Percentiles rank a stretch among this genome's conserved stretches.
phyloP scores from a whole-genome alignment of 2,329 filamentous ascomycete genomes.

The Colletotrichum sp. region DNA sequence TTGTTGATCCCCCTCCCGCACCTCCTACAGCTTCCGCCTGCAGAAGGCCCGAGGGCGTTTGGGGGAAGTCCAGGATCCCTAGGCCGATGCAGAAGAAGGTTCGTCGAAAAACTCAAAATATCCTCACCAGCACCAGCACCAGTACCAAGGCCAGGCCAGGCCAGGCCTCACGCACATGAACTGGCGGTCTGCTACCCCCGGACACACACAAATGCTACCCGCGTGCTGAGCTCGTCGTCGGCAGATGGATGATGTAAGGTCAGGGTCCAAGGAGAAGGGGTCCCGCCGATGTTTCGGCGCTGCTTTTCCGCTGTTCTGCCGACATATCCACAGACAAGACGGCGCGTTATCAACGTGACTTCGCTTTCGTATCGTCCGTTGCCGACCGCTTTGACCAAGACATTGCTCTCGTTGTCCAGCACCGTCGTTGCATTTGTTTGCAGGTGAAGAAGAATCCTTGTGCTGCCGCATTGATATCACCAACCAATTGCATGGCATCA shows the following conservation, averaged over 20 bases:
- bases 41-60: conserved; percentile 5
- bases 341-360: neutral
- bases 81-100: neutral
- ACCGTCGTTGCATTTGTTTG: neutral
- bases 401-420: neutral
- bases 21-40: neutral
- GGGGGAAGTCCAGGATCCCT: neutral
- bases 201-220: neutral
- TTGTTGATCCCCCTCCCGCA: neutral
- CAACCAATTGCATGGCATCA: neutral
- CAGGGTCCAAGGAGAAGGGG: conserved; percentile 1
- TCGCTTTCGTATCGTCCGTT: neutral
- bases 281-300: neutral
- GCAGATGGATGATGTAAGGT: neutral
- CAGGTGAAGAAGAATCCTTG: neutral
- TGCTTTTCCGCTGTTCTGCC: neutral
- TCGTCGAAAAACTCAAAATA: conserved; percentile 1
- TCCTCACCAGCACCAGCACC: neutral
- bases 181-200: conserved; percentile 1
- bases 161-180: neutral
- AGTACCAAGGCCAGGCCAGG: neutral
- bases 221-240: neutral
- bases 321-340: neutral
- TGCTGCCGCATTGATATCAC: neutral
- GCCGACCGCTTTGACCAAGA: neutral